A percentile compares a stretch with the other conserved stretches of the same genome.
phyloP scores from a whole-genome alignment of 768 basidiomycete genomes.

The Termitomyces eurrhizus region DNA sequence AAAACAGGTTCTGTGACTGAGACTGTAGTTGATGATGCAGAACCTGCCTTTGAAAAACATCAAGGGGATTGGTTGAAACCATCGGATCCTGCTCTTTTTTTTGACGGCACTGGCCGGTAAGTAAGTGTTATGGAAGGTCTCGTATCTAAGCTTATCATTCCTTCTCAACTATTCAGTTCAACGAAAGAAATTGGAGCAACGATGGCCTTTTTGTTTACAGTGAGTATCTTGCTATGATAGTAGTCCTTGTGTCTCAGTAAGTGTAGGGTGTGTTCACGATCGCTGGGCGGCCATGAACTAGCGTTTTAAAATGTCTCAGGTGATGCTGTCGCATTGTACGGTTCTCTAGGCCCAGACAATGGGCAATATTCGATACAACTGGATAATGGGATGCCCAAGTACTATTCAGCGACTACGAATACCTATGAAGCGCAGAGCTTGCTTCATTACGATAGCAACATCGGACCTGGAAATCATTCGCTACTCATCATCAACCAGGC shows the following conservation, averaged over 20 bases:
- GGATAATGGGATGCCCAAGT: neutral
- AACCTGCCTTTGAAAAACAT: neutral
- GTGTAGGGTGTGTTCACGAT: neutral
- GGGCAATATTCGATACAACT: slow-evolving; percentile 7
- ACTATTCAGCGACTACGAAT: neutral
- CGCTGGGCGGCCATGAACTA: neutral
- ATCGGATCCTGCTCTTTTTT: neutral
- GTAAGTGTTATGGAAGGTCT: neutral
- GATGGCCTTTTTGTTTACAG: neutral
- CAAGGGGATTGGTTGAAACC: neutral
- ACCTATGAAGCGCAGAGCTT: neutral
- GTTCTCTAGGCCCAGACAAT: slow-evolving; percentile 9
- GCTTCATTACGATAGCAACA: slow-evolving; percentile 2
- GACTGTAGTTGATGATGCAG: slow-evolving; percentile 6
- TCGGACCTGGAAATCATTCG: neutral
- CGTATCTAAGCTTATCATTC: neutral
- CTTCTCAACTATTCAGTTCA: neutral
- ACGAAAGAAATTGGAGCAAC: neutral
- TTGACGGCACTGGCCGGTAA: slow-evolving; percentile 6
- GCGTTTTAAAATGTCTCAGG: neutral
- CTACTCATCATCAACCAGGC: slow-evolving; percentile 2
- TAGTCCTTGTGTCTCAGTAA: neutral
- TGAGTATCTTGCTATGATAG: neutral
- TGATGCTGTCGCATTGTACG: slow-evolving; percentile 8
- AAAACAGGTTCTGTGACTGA: slow-evolving; percentile 1